phyloP scores from a whole-genome alignment of 78 protist species.

The Tieghemostelium lacteum region DNA sequence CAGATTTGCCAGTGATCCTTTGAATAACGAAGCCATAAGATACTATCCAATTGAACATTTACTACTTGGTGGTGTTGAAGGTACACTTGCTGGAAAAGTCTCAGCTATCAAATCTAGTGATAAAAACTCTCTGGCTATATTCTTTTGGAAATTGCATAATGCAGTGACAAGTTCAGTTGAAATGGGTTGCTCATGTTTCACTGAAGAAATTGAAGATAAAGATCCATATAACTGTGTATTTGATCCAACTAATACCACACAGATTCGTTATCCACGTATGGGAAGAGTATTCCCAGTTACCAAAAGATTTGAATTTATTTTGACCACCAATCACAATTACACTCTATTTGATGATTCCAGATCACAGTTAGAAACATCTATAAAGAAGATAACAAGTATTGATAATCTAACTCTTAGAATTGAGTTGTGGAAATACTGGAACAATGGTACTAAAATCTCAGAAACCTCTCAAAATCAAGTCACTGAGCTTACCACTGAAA shows the following conservation, averaged over 20 bases:
- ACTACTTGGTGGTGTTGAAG: slow-evolving; percentile 16
- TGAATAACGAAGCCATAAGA: slow-evolving; percentile 15
- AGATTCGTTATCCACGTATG: neutral
- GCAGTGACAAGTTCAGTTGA: slow-evolving; percentile 2
- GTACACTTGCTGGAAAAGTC: neutral
- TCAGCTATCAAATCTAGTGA: neutral
- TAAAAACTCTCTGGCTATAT: neutral
- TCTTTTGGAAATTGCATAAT: slow-evolving; percentile 27
- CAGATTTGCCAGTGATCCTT: neutral
- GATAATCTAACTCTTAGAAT: slow-evolving; percentile 2
- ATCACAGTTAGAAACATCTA: neutral
- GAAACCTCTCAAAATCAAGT: neutral
- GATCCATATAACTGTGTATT: slow-evolving; percentile 8
- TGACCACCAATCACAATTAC: slow-evolving; percentile 5
- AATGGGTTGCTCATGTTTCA: slow-evolving; percentile 2
- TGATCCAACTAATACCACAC: neutral
- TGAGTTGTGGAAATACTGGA: slow-evolving; percentile 10
- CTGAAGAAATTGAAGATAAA: slow-evolving; percentile 8
- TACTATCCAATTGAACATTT: slow-evolving; percentile 33
- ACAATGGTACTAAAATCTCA: neutral
- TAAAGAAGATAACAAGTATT: neutral
- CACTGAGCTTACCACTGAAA: neutral
- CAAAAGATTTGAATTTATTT: slow-evolving; percentile 18
- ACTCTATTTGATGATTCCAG: neutral
- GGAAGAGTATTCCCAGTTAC: slow-evolving; percentile 9